Conservation (phyloP, 1,284 basidiomycete species). For the Apiotrichum sp. region DNA sequence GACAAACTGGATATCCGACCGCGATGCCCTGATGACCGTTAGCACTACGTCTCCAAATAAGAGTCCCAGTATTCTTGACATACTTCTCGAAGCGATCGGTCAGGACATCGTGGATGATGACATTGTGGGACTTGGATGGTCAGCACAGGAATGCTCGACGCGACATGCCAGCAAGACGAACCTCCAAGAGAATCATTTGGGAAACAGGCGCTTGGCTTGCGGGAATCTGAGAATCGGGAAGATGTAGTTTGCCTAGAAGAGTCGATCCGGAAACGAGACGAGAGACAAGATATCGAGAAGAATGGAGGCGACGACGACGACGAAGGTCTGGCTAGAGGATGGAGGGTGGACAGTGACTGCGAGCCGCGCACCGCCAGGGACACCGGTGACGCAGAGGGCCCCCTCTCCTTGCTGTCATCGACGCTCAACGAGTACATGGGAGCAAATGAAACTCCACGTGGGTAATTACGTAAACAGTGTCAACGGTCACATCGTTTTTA, state of each 20-base stretch:
- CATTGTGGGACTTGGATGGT: conserved; percentile 67
- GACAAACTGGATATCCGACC: conserved; percentile 90
- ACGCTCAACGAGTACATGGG: no score
- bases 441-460: no score
- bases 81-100: conserved; percentile 85
- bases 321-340: neutral
- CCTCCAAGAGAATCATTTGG: conserved; percentile 66
- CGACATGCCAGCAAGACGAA: conserved; percentile 37
- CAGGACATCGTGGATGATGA: conserved; percentile 86
- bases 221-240: no score
- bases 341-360: neutral
- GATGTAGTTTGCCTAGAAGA: no score
- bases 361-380: neutral
- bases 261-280: no score
- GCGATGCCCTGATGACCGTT: conserved; percentile 69
- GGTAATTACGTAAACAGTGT: no score
- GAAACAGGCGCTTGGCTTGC: no score
- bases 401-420: no score
- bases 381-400: conserved; percentile 1
- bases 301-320: no score
- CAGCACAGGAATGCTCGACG: neutral
- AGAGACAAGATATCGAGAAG: no score
- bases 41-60: no score
- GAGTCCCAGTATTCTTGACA: conserved; percentile 31
- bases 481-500: no score